Base-by-base conservation (phyloP, 164 flowering plant genomes). In the Euptelea pleiosperma region DNA sequence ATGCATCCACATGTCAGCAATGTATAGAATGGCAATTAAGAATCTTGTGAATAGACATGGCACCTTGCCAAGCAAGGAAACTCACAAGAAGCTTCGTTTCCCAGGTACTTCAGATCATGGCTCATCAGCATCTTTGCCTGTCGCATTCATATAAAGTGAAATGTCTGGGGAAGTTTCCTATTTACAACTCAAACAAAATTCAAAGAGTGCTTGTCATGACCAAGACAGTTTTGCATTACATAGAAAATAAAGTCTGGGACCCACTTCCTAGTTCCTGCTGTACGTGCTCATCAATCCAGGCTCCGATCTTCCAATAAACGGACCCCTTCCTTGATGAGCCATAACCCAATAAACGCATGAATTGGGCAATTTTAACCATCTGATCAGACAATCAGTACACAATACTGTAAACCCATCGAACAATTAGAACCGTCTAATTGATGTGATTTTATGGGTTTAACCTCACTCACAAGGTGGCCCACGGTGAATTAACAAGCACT, bases 71-170 rank as follows among this genome's bases (percentile, higher is more conserved):
- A 39, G 2, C n/a, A 26, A 28, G 3, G 37, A 58, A 51, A 40
- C 52, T 34, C 26, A 45, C 16, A 43, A 21, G 63, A 65, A 51
- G 53, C 55, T 57, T 40, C 67, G 37, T 16, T 53, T 54, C 19
- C 31, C 48, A 33, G 28, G 34, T 25, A 28, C 26, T 8, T 18
- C 14, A 51, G 12, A 40, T 16, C 34, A 43, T 10, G 18, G 8
- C 19, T 60, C 52, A 61, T 60, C 52, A 61, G 26, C n/a, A 29
- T 43, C 62, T 43, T 56, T 53, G 57, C 66, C 66, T 55, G 21
- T 50, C 7, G 19, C 22, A 53, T 62, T 53, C 28, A 53, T 26
- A 53, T 24, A 42, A 42, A 16, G 2, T 2, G 0, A 3, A n/a
- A 43, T 33, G 39, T 31, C 11, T 33, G 42, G 29, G 44, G 15